A percentile compares a stretch with the other conserved stretches of the same genome.
Evolutionary conservation across 2,329 filamentous ascomycete genomes (phyloP).

Genomic region (Coniosporium tulheliwenetii): DNA sequence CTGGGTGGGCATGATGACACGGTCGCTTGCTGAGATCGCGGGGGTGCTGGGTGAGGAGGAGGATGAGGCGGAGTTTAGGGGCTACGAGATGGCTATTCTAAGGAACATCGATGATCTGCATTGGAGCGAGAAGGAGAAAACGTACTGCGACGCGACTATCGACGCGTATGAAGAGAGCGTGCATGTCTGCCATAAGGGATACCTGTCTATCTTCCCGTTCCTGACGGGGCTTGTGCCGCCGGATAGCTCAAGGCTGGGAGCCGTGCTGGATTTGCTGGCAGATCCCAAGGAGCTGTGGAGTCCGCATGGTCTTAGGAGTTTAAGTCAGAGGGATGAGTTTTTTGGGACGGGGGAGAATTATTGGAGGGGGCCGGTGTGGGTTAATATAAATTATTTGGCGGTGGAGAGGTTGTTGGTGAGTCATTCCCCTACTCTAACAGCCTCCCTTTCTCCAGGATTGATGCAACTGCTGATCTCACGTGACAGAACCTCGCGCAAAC

Average conservation of each 20-base stretch:
- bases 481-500: conserved; percentile 46
- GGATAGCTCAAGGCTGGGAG: conserved; percentile 58
- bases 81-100: conserved; percentile 60
- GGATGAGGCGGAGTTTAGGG: conserved; percentile 57
- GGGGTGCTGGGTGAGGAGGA: conserved; percentile 58
- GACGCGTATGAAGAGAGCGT: conserved; percentile 86
- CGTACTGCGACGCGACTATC: conserved; percentile 89
- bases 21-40: conserved; percentile 69
- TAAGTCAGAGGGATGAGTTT: conserved; percentile 68
- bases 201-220: conserved; percentile 88
- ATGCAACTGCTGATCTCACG: conserved; percentile 1
- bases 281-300: conserved; percentile 85
- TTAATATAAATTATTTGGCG: conserved; percentile 88
- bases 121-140: conserved; percentile 67
- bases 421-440: conserved; percentile 10
- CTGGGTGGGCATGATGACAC: conserved; percentile 95
- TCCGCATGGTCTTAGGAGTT: conserved; percentile 69
- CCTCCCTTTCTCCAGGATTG: conserved; percentile 2
- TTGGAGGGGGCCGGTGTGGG: conserved; percentile 89
- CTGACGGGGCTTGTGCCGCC: conserved; percentile 63
- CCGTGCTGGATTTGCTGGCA: conserved; percentile 60
- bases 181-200: conserved; percentile 92
- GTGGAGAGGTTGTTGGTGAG: conserved; percentile 63
- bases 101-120: conserved; percentile 86
- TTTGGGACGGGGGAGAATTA: conserved; percentile 94